Conservation (phyloP, 768 basidiomycete species). For the Suillus subluteus region DNA sequence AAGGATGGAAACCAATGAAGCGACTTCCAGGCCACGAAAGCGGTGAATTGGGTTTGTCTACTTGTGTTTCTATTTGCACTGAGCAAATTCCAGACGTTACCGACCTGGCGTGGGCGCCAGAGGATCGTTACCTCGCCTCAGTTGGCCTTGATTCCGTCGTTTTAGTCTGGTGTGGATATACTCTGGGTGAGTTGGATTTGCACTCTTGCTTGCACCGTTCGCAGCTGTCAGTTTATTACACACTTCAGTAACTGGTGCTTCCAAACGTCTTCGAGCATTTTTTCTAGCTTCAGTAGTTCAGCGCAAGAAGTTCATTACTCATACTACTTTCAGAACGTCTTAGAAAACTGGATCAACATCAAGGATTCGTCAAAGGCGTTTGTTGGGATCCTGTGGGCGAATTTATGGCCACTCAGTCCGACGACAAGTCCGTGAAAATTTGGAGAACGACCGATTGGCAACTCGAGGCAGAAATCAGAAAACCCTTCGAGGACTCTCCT, state of each 20-base stretch:
- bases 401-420: slow-evolving; percentile 96
- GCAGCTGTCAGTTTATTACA: slow-evolving; percentile 1
- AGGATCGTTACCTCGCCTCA: slow-evolving; percentile 89
- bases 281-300: neutral
- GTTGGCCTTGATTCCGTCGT: slow-evolving; percentile 92
- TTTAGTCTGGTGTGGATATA: slow-evolving; percentile 92
- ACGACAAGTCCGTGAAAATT: slow-evolving; percentile 95
- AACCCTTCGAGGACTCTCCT: slow-evolving; percentile 93
- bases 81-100: slow-evolving; percentile 71
- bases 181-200: slow-evolving; percentile 63
- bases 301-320: neutral
- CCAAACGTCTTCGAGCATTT: neutral
- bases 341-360: slow-evolving; percentile 82
- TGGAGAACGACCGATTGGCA: slow-evolving; percentile 96
- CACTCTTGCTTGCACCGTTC: neutral
- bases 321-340: slow-evolving; percentile 63
- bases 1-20: slow-evolving; percentile 95
- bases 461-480: slow-evolving; percentile 79
- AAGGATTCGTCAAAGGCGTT: slow-evolving; percentile 98
- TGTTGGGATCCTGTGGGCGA: slow-evolving; percentile 99
- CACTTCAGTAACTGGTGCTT: slow-evolving; percentile 4
- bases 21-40: slow-evolving; percentile 93
- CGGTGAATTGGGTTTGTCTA: slow-evolving; percentile 52
- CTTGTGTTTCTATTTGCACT: slow-evolving; percentile 7
- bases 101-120: slow-evolving; percentile 94